phyloP scores from a whole-genome alignment of 2,329 filamentous ascomycete species.

The Tolypocladium album region DNA sequence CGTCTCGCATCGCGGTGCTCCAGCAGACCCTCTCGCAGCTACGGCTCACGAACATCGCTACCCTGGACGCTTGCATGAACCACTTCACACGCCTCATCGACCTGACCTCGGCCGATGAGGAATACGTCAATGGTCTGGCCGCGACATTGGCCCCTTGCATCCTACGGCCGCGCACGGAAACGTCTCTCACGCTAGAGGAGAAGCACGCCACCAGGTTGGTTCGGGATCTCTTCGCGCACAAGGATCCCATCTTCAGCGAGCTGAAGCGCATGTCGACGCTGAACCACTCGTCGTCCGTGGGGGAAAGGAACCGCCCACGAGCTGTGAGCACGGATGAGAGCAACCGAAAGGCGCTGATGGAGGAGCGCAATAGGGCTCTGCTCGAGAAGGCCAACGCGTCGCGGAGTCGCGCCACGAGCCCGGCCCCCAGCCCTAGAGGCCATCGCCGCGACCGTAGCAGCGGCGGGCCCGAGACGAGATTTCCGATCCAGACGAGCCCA shows the following conservation, averaged over 20 bases:
- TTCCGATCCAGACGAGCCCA: constrained; percentile 67
- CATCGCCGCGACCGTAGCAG: constrained; percentile 77
- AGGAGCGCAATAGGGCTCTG: constrained; percentile 78
- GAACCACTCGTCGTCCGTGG: constrained; percentile 49
- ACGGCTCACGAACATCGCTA: constrained; percentile 92
- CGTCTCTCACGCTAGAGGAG: constrained; percentile 88
- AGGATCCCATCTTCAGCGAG: constrained; percentile 90
- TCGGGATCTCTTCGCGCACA: constrained; percentile 85
- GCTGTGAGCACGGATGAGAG: constrained; percentile 94
- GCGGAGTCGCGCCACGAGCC: constrained; percentile 65
- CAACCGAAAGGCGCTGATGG: constrained; percentile 86
- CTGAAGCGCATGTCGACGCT: constrained; percentile 79
- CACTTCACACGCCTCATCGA: constrained; percentile 97
- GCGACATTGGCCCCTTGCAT: constrained; percentile 73
- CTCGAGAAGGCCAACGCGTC: constrained; percentile 54
- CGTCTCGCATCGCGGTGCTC: constrained; percentile 75
- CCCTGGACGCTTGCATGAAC: constrained; percentile 95
- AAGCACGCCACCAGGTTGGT: constrained; percentile 85
- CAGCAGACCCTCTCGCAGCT: constrained; percentile 94
- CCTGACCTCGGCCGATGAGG: constrained; percentile 87
- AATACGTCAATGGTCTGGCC: constrained; percentile 67
- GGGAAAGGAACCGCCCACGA: constrained; percentile 51
- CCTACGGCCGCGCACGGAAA: constrained; percentile 77
- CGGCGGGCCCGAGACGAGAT: constrained; percentile 63
- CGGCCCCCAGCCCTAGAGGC: constrained; percentile 48